Base-by-base conservation (phyloP, 805 yeast genomes). In the Metschnikowia bowlesiae region DNA sequence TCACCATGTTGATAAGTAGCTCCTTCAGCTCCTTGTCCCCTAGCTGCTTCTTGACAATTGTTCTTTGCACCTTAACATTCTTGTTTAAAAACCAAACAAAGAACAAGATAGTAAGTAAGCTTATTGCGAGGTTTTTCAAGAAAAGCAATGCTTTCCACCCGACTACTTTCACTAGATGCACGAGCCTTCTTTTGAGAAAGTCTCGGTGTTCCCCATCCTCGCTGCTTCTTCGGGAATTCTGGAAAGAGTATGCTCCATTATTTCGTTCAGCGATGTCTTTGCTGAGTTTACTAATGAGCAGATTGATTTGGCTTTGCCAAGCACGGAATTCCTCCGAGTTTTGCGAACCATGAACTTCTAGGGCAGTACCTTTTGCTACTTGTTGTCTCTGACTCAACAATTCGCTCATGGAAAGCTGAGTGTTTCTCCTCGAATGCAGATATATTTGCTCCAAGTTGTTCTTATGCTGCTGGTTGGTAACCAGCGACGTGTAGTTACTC, bases 221-320 rank as follows among this genome's bases (percentile, higher is more conserved):
- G 32, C 51, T 56, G 18, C 41, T 30, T 10, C 50, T 54, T 26
- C 43, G 29, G 8, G 53, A 54, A 33, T 49, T 39, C 28, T 56
- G 50, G 33, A 30, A 41, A 9, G 53, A 43, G 28, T 55, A 48
- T 8, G 40, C 39, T 28, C 33, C 16, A 5, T 14, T 34, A 36
- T 16, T 44, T 28, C 33, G 14, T 6, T 35, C 46, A 9, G 16
- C 28, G 18, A 16, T 36, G 52, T 80, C 83, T 47, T 69, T 63
- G 14, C 76, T 68, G 38, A 80, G 69, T 58, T 73, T 71, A 52
- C 68, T 70, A 47, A 80, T 65, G 7, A 80, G 67, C 44, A 70
- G 56, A 53, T 79, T 80, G 44, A 80, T 75, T 49, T 79, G 83
- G 32, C 70, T 71, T 59, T 79, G 83, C 84, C 84, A 80, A 43